These are phyloP conservation scores for Lablab purpureus DNA, from an alignment of 306 rosid genomes.

Conservation along the genomic window DNA sequence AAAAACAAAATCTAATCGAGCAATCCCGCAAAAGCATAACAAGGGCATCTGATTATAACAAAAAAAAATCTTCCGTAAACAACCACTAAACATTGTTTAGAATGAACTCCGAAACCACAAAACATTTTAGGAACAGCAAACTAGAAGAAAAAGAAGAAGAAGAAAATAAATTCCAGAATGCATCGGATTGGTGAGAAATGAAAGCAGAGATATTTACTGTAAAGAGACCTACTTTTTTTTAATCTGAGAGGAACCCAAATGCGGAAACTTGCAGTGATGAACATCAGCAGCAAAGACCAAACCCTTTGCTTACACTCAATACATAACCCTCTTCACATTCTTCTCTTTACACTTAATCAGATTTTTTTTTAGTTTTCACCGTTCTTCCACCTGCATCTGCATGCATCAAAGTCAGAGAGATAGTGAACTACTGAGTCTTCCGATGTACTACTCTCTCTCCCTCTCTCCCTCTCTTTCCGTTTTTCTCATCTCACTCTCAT, in stretches of 20 bases:
- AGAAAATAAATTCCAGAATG: slow-evolving; percentile 30
- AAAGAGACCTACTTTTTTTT: slow-evolving; percentile 57
- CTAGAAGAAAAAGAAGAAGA: not conserved
- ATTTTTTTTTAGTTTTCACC: slow-evolving; percentile 5
- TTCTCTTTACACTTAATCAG: slow-evolving; percentile 13
- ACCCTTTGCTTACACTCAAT: slow-evolving; percentile 33
- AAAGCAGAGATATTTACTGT: slow-evolving; percentile 2
- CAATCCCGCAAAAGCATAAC: slow-evolving; percentile 45
- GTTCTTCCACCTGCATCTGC: slow-evolving; percentile 4
- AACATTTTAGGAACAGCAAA: slow-evolving; percentile 16
- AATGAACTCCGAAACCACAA: slow-evolving; percentile 38
- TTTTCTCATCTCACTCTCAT: slow-evolving; percentile 48
- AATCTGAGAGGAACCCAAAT: slow-evolving; percentile 52
- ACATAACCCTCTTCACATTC: slow-evolving; percentile 18
- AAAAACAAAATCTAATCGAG: slow-evolving; percentile 29
- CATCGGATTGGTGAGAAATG: slow-evolving; percentile 43
- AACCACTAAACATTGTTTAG: slow-evolving; percentile 38
- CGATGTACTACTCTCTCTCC: slow-evolving; percentile 48
- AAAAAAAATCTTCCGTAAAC: not conserved
- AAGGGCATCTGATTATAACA: slow-evolving; percentile 40
- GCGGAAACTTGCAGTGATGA: slow-evolving; percentile 41
- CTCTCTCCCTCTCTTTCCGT: too few relatives aligned
- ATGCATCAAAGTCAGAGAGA: slow-evolving; percentile 64
- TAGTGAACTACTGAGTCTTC: slow-evolving; percentile 52
- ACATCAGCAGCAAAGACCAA: slow-evolving; percentile 39